Percentiles rank a stretch among this genome's conserved stretches.
These are phyloP conservation scores for Aureobasidium subglaciale DNA, from an alignment of 2,329 filamentous ascomycete genomes.

Conservation along the genomic window DNA sequence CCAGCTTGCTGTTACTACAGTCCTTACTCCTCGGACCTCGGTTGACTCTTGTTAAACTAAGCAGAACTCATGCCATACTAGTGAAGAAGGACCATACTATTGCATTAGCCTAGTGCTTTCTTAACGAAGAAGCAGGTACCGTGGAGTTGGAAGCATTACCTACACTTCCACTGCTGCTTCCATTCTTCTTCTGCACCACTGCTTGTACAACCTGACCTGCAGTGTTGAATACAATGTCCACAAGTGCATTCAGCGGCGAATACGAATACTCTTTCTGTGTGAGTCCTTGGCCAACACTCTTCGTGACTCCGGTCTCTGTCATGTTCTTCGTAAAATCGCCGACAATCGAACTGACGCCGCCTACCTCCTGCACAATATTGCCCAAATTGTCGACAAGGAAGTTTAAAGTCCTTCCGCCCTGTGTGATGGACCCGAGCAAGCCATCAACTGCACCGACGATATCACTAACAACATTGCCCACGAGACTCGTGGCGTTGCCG, in stretches of 20 bases:
- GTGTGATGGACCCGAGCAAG: conserved; percentile 51
- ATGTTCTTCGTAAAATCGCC: conserved; percentile 54
- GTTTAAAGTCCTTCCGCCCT: conserved; percentile 44
- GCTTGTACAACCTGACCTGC: conserved; percentile 51
- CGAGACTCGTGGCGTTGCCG: conserved; percentile 30
- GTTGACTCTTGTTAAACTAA: no score
- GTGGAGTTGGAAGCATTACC: conserved; percentile 11
- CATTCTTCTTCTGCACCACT: conserved; percentile 27
- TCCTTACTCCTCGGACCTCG: no score
- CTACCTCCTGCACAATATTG: conserved; percentile 56
- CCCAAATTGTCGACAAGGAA: conserved; percentile 51
- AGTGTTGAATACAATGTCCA: conserved; percentile 50
- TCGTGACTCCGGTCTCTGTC: conserved; percentile 38
- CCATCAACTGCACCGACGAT: conserved; percentile 51
- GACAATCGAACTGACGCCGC: conserved; percentile 45
- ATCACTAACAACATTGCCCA: conserved; percentile 38
- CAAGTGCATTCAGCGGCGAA: conserved; percentile 42
- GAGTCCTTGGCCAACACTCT: conserved; percentile 29
- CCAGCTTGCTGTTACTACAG: no score
- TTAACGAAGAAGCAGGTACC: background rate
- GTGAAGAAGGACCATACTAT: no score
- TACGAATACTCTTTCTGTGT: conserved; percentile 50
- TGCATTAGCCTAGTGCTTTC: background rate
- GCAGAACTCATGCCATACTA: no score
- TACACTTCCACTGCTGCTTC: conserved; percentile 13